Percentiles rank a stretch among this genome's conserved stretches.
Conservation (phyloP, 139 green algal genomes). For the Pedinophyceae sp. region DNA sequence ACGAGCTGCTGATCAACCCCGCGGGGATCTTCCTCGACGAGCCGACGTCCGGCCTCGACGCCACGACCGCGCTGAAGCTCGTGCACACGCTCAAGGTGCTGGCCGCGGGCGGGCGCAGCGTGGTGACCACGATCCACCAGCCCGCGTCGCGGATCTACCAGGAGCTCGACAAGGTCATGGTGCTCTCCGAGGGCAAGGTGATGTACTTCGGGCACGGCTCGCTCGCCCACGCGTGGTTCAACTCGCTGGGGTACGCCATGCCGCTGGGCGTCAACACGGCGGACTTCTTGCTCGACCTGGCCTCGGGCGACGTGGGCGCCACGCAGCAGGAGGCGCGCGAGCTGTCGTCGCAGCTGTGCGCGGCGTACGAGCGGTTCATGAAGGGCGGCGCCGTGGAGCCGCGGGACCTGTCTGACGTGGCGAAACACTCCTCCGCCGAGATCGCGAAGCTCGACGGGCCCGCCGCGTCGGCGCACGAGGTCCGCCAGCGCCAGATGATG, state of each 20-base stretch:
- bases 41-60: constrained; percentile 63
- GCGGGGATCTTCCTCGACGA: constrained; percentile 77
- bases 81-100: constrained; percentile 51
- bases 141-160: constrained; percentile 63
- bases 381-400: no score
- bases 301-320: constrained; percentile 34
- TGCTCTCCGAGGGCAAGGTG: constrained; percentile 45
- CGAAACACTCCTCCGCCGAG: not conserved
- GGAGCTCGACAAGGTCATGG: constrained; percentile 54
- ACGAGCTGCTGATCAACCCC: constrained; percentile 88
- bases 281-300: constrained; percentile 65
- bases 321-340: not conserved
- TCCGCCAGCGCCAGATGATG: not conserved
- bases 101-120: constrained; percentile 47
- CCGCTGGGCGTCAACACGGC: constrained; percentile 57
- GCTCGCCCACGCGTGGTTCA: constrained; percentile 35
- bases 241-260: constrained; percentile 25
- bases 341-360: no score
- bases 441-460: not conserved
- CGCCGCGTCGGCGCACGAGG: not conserved
- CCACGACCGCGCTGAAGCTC: constrained; percentile 76
- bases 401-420: not conserved
- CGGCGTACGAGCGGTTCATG: no score
- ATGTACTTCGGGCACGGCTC: constrained; percentile 63
- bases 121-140: constrained; percentile 90